phyloP scores from a whole-genome alignment of 2,329 filamentous ascomycete genomes.

The Emmonsiellopsis sp. region DNA sequence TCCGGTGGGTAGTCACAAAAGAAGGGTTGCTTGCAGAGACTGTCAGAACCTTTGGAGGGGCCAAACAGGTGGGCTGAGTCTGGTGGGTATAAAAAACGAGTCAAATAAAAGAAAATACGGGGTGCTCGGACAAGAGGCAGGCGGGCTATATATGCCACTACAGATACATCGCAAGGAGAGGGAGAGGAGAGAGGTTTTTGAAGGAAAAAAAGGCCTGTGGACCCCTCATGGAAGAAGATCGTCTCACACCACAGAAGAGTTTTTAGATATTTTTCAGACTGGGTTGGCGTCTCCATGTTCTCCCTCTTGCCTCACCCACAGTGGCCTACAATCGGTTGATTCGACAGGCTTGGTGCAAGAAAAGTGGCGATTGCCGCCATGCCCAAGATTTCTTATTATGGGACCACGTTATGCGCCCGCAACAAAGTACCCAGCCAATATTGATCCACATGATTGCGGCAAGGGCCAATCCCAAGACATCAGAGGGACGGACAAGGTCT shows the following conservation, averaged over 20 bases:
- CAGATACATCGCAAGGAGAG: background rate
- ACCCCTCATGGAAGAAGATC: background rate
- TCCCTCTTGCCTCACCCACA: constrained; percentile 1
- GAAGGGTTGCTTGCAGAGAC: background rate
- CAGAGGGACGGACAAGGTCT: background rate
- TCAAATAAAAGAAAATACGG: background rate
- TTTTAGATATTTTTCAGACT: background rate
- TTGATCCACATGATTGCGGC: background rate
- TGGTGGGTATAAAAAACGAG: background rate
- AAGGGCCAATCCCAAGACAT: no score
- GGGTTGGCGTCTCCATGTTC: background rate
- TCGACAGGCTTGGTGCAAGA: background rate
- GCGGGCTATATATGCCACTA: background rate
- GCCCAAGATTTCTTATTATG: background rate
- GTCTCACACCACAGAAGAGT: background rate
- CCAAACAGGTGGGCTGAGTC: background rate
- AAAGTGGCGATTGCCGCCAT: background rate
- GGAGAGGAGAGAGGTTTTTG: background rate
- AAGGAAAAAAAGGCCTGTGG: background rate
- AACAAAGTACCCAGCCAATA: background rate
- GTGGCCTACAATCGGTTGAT: background rate
- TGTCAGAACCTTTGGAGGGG: background rate
- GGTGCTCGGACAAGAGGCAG: background rate
- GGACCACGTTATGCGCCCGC: constrained; percentile 1
- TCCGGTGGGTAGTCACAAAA: background rate